phyloP scores from a whole-genome alignment of 305 asterid species.

The Plantago coronopus region DNA sequence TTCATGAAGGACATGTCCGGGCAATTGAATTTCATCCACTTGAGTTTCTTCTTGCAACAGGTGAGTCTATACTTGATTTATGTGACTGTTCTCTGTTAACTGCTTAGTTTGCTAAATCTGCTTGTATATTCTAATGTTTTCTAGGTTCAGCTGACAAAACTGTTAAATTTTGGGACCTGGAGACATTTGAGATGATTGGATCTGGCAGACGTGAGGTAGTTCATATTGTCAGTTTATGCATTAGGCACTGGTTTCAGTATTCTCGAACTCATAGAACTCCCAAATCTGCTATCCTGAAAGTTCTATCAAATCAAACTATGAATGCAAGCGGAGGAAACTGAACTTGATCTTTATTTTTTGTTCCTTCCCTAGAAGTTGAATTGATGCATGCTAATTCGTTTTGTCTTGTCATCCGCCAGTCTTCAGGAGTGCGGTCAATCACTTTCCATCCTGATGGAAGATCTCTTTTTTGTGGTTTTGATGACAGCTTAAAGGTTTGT shows the following conservation, averaged over 20 bases:
- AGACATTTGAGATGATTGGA: slow-evolving; percentile 99
- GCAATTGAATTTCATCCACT: slow-evolving; percentile 92
- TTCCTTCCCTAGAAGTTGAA: slow-evolving; percentile 1
- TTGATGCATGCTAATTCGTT: slow-evolving; percentile 20
- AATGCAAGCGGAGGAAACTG: neutral
- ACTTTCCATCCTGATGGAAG: slow-evolving; percentile 95
- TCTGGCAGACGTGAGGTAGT: slow-evolving; percentile 86
- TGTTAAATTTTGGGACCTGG: slow-evolving; percentile 98
- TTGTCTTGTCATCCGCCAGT: slow-evolving; percentile 40
- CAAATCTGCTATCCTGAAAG: slow-evolving; percentile 2
- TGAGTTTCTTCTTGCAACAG: slow-evolving; percentile 95
- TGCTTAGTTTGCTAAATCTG: slow-evolving; percentile 10
- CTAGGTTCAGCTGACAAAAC: slow-evolving; percentile 98
- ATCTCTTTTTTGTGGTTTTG: slow-evolving; percentile 84
- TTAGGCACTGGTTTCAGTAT: slow-evolving; percentile 11
- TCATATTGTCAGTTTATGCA: slow-evolving; percentile 19
- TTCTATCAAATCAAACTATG: slow-evolving; percentile 5
- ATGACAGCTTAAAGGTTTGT: slow-evolving; percentile 85
- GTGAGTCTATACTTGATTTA: slow-evolving; percentile 36
- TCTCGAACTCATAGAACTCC: neutral
- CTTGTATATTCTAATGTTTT: slow-evolving; percentile 18
- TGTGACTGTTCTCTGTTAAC: slow-evolving; percentile 6
- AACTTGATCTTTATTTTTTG: too few relatives aligned
- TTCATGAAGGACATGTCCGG: slow-evolving; percentile 91
- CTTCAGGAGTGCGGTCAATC: slow-evolving; percentile 78